These are phyloP conservation scores for Coemansia sp. DNA, from an alignment of 192 early-diverging fungal species.

Conservation along the genomic window DNA sequence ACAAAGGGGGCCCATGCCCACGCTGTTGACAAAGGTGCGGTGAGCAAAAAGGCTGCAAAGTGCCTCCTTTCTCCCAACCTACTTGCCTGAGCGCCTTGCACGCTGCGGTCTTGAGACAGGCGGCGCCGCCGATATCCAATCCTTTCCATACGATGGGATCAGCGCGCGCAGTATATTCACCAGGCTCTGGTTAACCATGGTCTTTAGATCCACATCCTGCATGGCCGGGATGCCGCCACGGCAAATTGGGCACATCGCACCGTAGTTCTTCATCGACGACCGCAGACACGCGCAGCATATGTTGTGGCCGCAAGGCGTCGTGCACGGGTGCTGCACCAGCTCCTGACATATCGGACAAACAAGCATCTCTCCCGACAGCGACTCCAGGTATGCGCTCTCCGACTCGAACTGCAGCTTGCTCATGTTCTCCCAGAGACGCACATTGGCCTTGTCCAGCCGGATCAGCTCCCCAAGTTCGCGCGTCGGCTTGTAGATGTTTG, in stretches of 20 bases:
- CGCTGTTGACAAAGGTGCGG: no score
- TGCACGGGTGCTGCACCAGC: conserved; percentile 42
- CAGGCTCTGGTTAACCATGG: conserved; percentile 29
- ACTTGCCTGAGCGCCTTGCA: conserved; percentile 13
- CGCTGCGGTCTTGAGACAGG: conserved; percentile 17
- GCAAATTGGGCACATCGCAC: conserved; percentile 44
- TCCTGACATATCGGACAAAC: conserved; percentile 52
- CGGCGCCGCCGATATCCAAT: conserved; percentile 13
- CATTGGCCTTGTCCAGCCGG: conserved; percentile 38
- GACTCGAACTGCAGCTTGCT: conserved; percentile 11
- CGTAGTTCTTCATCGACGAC: conserved; percentile 31
- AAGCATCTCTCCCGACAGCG: conserved; percentile 28
- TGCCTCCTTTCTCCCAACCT: not conserved
- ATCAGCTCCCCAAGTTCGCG: conserved; percentile 33
- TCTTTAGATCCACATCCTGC: conserved; percentile 17
- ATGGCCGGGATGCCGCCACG: conserved; percentile 31
- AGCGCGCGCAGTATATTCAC: conserved; percentile 36
- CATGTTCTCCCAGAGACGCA: conserved; percentile 37
- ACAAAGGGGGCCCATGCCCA: not conserved
- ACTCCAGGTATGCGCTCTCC: conserved; percentile 32
- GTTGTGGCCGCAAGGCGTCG: conserved; percentile 50
- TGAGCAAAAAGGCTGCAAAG: no score
- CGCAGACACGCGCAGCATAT: conserved; percentile 41
- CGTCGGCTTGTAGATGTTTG: conserved; percentile 17
- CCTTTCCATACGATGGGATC: conserved; percentile 43